Conservation (phyloP, 148 eudicot species). For the Arctostaphylos glauca region DNA sequence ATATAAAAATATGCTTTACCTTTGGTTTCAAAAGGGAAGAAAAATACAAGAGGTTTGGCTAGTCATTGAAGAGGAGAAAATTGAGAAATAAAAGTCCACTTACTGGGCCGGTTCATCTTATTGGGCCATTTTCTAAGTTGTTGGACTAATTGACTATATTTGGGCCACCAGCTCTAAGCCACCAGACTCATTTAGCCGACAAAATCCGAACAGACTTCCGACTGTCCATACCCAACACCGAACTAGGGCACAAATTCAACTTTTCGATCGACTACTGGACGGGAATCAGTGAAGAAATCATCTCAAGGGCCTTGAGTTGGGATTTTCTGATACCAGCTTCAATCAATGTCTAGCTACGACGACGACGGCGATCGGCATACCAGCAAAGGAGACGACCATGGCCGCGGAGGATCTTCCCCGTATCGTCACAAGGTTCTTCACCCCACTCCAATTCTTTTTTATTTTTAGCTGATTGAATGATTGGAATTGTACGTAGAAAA, state of each 20-base stretch:
- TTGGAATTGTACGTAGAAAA: neutral
- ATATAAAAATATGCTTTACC: too few species aligned
- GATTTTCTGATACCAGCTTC: neutral
- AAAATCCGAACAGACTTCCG: neutral
- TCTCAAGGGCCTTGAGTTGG: neutral
- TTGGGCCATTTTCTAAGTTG: too few species aligned
- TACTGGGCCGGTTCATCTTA: too few species aligned
- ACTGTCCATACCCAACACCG: neutral
- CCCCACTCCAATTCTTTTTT: too few species aligned
- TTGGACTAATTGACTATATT: neutral
- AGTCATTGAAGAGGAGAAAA: too few species aligned
- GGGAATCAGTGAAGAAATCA: neutral
- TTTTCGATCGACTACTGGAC: neutral
- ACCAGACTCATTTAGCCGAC: neutral
- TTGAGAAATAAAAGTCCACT: too few species aligned
- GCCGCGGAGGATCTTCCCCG: conserved; percentile 42
- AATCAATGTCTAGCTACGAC: conserved; percentile 32
- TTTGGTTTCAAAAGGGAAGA: too few species aligned
- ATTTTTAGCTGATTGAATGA: neutral
- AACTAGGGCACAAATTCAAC: conserved; percentile 14
- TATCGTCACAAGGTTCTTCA: conserved; percentile 47
- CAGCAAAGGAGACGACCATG: conserved; percentile 15
- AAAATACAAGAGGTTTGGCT: too few species aligned
- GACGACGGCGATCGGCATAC: conserved; percentile 17
- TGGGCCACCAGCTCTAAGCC: neutral